Conservation (phyloP, 768 basidiomycete genomes). For the Auricularia sp. region DNA sequence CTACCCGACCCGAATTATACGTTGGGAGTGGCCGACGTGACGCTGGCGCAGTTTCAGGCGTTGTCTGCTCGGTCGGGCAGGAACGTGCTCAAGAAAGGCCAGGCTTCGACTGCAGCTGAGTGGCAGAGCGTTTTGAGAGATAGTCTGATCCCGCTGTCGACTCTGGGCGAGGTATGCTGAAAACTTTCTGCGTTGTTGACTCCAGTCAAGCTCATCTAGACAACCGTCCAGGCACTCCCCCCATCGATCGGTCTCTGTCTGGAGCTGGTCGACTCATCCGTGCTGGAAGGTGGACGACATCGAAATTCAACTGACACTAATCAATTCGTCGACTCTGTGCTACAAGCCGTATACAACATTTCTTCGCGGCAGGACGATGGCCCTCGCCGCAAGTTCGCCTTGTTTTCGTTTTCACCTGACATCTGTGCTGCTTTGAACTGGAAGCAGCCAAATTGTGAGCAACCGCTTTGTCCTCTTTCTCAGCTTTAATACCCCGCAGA, state of each 20-base stretch:
- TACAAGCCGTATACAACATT: slow-evolving; percentile 71
- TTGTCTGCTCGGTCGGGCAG: slow-evolving; percentile 48
- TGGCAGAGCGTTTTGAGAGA: slow-evolving; percentile 26
- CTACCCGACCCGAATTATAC: slow-evolving; percentile 64
- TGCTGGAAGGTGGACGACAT: slow-evolving; percentile 27
- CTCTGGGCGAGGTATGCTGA: slow-evolving; percentile 47
- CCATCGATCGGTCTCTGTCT: slow-evolving; percentile 63
- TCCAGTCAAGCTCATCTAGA: not conserved
- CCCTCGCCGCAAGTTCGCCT: slow-evolving; percentile 74
- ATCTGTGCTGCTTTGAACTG: slow-evolving; percentile 89
- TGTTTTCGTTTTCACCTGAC: slow-evolving; percentile 85
- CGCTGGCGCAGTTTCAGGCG: slow-evolving; percentile 65
- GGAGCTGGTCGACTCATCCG: slow-evolving; percentile 70
- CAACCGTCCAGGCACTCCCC: slow-evolving; percentile 40
- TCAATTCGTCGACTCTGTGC: slow-evolving; percentile 70
- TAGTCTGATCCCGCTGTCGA: slow-evolving; percentile 58
- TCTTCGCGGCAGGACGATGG: slow-evolving; percentile 24
- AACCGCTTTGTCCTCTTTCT: not conserved
- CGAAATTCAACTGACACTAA: slow-evolving; percentile 55
- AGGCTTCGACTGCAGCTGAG: slow-evolving; percentile 15
- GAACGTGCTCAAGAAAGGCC: slow-evolving; percentile 18
- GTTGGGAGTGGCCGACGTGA: slow-evolving; percentile 76
- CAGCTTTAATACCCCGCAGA: slow-evolving; percentile 34
- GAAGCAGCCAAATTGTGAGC: slow-evolving; percentile 97
- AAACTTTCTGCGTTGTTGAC: not conserved